phyloP scores from a whole-genome alignment of 2,329 filamentous ascomycete species.

The Fusarium illudens region DNA sequence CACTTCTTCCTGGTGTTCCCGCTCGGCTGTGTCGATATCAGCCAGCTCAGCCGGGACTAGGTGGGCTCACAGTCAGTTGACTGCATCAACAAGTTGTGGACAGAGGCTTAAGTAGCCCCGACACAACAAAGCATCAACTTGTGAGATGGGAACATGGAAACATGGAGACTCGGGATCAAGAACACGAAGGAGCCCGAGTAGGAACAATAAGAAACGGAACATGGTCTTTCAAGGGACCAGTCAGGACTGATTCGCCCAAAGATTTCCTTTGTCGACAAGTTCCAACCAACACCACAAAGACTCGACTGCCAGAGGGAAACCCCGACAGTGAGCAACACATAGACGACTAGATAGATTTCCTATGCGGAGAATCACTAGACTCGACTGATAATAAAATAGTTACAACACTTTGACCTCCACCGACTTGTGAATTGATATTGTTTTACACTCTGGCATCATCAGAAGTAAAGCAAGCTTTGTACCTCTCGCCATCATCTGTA shows the following conservation, averaged over 20 bases:
- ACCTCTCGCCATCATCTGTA: constrained; percentile 10
- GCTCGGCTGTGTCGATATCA: background rate
- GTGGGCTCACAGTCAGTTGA: background rate
- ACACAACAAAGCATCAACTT: background rate
- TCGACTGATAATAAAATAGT: background rate
- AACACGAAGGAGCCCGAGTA: background rate
- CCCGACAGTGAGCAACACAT: background rate
- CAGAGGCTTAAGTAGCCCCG: background rate
- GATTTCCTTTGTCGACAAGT: background rate
- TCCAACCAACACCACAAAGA: background rate
- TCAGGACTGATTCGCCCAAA: too few species aligned
- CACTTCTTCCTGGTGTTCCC: background rate
- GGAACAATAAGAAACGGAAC: background rate
- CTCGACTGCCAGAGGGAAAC: background rate
- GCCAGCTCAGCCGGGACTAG: background rate
- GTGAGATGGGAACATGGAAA: background rate
- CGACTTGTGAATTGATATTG: background rate
- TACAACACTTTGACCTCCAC: background rate
- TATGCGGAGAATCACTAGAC: background rate
- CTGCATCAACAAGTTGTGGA: background rate
- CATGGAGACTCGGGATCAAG: background rate
- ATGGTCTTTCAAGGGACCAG: too few species aligned
- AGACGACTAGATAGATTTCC: background rate
- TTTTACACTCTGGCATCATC: constrained; percentile 30
- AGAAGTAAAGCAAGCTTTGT: constrained; percentile 14